Evolutionary conservation across 352 stramenopile genomes (phyloP), one percentile per base, ranked within the genome.

Genomic region (Pythium coloratum): DNA sequence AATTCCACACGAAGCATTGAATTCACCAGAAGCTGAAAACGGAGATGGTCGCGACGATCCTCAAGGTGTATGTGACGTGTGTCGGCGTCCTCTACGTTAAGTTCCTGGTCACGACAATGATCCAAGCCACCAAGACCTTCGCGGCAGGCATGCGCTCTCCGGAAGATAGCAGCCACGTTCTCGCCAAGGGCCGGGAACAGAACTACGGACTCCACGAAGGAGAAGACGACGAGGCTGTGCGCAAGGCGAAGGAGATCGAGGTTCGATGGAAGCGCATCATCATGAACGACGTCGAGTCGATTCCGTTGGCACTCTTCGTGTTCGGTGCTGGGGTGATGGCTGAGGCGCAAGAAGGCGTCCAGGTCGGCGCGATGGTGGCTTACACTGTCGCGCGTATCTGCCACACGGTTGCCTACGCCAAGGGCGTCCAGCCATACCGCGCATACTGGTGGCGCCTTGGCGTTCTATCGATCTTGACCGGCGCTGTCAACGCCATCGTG

Each of bases 271-370:
- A 77, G 34, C 71, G 80, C 54, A 81, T 89, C 67, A 68, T 89
- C 42, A 70, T 73, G 67, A 89, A 89, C 70, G 80, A 89, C 55
- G 71, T 89, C 58, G 80, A 89, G 67, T 78, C 76, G 42, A 76
- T 89, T 50, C 80, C 80, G 28, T 55, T 89, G 40, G 80, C 66
- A 32, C 69, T 89, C 9, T 30, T 82, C n/a, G 71, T 86, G 34
- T 86, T 86, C 42, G 76, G 70, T 20, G 62, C 72, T 1, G 72
- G 70, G 12, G 53, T 89, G 32, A 59, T 85, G 59, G 76, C 67
- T 8, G 71, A 72, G 20, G 68, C 70, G 32, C 72, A 73, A 55
- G 8, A 69, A 12, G 7, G 18, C 6, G 74, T 89, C 42, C 67
- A 82, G 55, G 55, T 63, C 38, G 69, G 38, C 18, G 68, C 67